Base-by-base conservation (phyloP, 2,329 filamentous ascomycete species). In the Beauveria caledonica region DNA sequence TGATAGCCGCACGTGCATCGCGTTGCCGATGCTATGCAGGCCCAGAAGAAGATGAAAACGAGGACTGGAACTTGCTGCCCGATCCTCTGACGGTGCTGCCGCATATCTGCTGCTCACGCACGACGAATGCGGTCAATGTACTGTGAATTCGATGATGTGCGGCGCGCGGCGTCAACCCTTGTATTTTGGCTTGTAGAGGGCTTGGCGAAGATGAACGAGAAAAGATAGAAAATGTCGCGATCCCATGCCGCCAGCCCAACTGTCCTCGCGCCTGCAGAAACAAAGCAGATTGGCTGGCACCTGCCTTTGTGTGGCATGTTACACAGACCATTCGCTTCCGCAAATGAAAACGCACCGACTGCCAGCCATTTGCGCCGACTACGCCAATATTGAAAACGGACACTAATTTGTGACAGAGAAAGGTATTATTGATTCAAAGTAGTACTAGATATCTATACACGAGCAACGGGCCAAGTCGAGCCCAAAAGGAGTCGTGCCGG, bases 1-100 rank as follows among this genome's bases (percentile, higher is more conserved):
- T 80, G 80, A 71, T 90, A 92, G 56, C 89, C 89, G 69, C 89
- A 93, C 66, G 88, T 83, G 74, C 89, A 92, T 63, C 27, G 23
- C 13, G 52, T 23, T 39, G 52, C 58, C 40, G 49, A 52, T 21
- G 11, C 49, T 6, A 19, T 15, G 7, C 29, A 53, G 19, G 27
- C 21, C 19, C 29, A 52, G 17, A 40, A 9, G 17, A 60, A n/a
- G 19, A 33, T 1, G 9, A 60, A 21, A 5, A 46, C 3, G 2
- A 59, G 7, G 42, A 17, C 15, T 11, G 36, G 25, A 8, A 17
- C 9, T 10, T 15, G 40, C 17, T 15, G 29, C 27, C 17, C 49
- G 15, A 52, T 25, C 10, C 25, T 33, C 8, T n/a, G n/a, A 25
- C 5, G 48, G 13, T n/a, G 39, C 39, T 21, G 58, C 27, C 45